phyloP scores from a whole-genome alignment of 495 filamentous ascomycete genomes.

The Penicillium bialowiezense region DNA sequence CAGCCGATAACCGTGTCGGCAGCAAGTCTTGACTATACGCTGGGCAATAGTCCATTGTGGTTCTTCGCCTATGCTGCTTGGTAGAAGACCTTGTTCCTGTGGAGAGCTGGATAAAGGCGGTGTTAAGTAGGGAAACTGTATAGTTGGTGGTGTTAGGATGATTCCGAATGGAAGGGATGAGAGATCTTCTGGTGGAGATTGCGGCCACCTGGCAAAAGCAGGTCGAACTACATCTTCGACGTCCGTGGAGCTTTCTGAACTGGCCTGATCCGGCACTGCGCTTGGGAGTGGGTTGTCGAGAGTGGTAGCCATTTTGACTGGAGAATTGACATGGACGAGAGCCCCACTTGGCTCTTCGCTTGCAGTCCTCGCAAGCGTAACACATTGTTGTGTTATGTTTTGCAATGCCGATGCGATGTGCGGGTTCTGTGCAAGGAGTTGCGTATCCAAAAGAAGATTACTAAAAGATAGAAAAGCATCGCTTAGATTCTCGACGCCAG shows the following conservation, averaged over 20 bases:
- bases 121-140: conserved; percentile 7
- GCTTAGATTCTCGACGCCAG: conserved; percentile 71
- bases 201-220: background rate
- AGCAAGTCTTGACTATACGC: conserved; percentile 29
- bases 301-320: conserved; percentile 5
- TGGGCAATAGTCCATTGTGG: conserved; percentile 23
- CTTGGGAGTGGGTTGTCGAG: background rate
- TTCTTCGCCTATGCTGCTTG: conserved; percentile 12
- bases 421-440: conserved; percentile 35
- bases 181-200: conserved; percentile 23
- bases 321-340: background rate
- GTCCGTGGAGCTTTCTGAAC: background rate
- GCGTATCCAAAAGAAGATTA: conserved; percentile 53
- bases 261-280: background rate
- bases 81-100: conserved; percentile 1
- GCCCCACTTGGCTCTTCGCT: conserved; percentile 18
- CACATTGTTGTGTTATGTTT: conserved; percentile 44
- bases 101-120: conserved; percentile 12
- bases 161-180: conserved; percentile 22
- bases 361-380: conserved; percentile 38
- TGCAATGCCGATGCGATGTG: conserved; percentile 41
- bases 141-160: conserved; percentile 15
- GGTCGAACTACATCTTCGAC: conserved; percentile 1
- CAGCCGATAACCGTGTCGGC: conserved; percentile 23
- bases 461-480: conserved; percentile 70